Conservation (phyloP, 306 rosid species). For the Prinsepia uniflora region DNA sequence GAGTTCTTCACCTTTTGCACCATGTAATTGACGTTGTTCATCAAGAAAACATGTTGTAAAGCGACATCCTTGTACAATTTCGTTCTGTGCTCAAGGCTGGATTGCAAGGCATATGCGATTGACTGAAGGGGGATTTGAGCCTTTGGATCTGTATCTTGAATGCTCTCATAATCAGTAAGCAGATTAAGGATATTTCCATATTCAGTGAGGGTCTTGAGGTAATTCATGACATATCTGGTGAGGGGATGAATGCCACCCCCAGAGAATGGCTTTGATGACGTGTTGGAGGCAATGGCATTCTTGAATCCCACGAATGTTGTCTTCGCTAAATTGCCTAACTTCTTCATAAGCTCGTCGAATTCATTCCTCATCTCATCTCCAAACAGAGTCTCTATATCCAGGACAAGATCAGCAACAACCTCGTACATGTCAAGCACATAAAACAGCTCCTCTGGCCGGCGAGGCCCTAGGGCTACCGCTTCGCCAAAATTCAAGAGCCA, state of each 20-base stretch:
- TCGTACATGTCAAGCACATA: slow-evolving; percentile 60
- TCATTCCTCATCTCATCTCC: slow-evolving; percentile 42
- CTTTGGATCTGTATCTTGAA: slow-evolving; percentile 24
- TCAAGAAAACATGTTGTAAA: slow-evolving; percentile 51
- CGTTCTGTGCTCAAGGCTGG: slow-evolving; percentile 44
- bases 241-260: slow-evolving; percentile 61
- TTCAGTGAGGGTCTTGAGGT: slow-evolving; percentile 35
- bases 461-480: slow-evolving; percentile 47
- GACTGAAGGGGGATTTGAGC: slow-evolving; percentile 35
- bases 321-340: slow-evolving; percentile 33
- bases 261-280: slow-evolving; percentile 34
- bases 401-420: slow-evolving; percentile 41
- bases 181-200: slow-evolving; percentile 36
- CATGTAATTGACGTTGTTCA: slow-evolving; percentile 68
- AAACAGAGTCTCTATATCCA: slow-evolving; percentile 38
- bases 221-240: slow-evolving; percentile 65
- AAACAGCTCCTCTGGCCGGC: slow-evolving; percentile 48
- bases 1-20: slow-evolving; percentile 48
- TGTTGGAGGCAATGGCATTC: slow-evolving; percentile 38
- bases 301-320: slow-evolving; percentile 43
- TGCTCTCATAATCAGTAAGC: slow-evolving; percentile 37
- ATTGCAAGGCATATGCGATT: slow-evolving; percentile 38
- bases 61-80: slow-evolving; percentile 49
- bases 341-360: slow-evolving; percentile 40
- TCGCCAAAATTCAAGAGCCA: slow-evolving; percentile 51